These are phyloP conservation scores for Talaromyces nanjingensis DNA, from an alignment of 495 filamentous ascomycete species.

Conservation along the genomic window DNA sequence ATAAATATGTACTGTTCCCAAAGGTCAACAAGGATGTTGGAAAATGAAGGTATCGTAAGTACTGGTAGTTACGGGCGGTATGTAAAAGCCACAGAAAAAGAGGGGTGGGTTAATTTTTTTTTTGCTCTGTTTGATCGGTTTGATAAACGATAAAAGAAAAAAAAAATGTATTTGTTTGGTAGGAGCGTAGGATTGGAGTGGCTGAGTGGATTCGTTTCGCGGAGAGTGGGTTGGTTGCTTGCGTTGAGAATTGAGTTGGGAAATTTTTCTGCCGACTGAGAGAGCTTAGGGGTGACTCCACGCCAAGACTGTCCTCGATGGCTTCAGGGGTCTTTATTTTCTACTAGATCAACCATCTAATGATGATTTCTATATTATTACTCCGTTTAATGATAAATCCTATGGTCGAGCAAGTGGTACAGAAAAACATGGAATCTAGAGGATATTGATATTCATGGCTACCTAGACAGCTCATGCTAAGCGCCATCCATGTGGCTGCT, in stretches of 20 bases:
- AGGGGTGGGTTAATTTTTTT: not conserved
- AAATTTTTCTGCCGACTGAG: not conserved
- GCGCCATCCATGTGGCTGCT: not conserved
- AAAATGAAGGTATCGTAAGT: not conserved
- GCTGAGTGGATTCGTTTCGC: slow-evolving; percentile 17
- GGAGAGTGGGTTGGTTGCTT: slow-evolving; percentile 9
- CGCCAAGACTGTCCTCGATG: not conserved
- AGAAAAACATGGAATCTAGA: not conserved
- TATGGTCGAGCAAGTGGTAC: not conserved
- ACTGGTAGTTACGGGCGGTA: not conserved
- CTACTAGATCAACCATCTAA: not conserved
- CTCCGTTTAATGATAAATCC: not conserved
- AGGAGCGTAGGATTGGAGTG: not conserved
- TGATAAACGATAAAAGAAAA: slow-evolving; percentile 2
- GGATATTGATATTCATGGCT: not conserved
- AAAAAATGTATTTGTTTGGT: not conserved
- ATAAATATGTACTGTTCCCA: not conserved
- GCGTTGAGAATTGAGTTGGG: not conserved
- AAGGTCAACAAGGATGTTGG: not conserved
- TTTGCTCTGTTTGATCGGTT: not conserved
- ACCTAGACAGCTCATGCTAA: not conserved
- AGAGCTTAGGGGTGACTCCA: not conserved
- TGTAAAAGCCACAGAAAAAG: not conserved
- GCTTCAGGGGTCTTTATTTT: not conserved
- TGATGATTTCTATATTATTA: not conserved